These are phyloP conservation scores for Auxenochlorella pyrenoidosa DNA, from an alignment of 139 green algal species.

Conservation along the genomic window DNA sequence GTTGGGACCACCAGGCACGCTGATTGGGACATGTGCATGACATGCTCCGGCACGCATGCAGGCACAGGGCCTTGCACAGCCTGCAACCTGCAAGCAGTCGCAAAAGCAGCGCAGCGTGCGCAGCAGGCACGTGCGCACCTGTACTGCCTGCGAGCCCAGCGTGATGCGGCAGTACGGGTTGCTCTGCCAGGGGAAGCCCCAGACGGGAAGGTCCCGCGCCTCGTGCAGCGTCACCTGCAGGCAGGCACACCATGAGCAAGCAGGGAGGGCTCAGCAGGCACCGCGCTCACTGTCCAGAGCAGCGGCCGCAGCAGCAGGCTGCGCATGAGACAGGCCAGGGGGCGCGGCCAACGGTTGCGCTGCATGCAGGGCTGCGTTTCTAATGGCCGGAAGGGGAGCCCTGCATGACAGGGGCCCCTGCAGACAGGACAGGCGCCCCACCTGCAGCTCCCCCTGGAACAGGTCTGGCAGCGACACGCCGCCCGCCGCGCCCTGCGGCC, in stretches of 20 bases:
- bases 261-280: too few species aligned
- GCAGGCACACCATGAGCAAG: not conserved
- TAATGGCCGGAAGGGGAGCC: too few species aligned
- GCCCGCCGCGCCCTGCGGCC: conserved; percentile 83
- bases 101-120: not conserved
- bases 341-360: too few species aligned
- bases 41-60: too few species aligned
- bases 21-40: too few species aligned
- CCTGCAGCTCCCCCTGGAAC: conserved; percentile 71
- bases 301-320: too few species aligned
- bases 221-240: conserved; percentile 81
- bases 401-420: not conserved
- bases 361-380: too few species aligned
- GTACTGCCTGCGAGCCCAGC: conserved; percentile 86
- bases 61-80: not conserved
- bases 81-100: not conserved
- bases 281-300: too few species aligned
- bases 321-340: too few species aligned
- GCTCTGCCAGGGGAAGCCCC: conserved; percentile 89
- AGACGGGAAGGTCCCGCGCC: conserved; percentile 87
- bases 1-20: too few species aligned
- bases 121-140: not conserved
- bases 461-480: conserved; percentile 86
- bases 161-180: conserved; percentile 92
- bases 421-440: not conserved